Conservation (phyloP, 2,329 filamentous ascomycete genomes). For the Dryadomyces sulphureus region DNA sequence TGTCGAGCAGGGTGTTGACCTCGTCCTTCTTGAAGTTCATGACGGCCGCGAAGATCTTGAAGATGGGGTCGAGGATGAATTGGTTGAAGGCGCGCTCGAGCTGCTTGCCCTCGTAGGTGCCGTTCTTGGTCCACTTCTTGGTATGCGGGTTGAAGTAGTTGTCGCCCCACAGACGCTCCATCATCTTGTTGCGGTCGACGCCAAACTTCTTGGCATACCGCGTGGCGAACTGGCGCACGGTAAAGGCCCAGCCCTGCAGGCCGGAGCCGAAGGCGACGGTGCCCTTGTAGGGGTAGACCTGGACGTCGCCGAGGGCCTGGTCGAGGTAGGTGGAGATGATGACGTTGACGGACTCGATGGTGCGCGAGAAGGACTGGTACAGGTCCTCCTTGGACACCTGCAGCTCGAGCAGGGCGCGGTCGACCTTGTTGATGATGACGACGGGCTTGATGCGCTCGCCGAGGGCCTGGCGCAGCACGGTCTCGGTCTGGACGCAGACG, state of each 20-base stretch:
- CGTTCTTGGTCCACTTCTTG: constrained; percentile 98
- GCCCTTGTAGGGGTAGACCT: constrained; percentile 95
- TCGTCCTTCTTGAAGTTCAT: constrained; percentile 99
- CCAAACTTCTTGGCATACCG: constrained; percentile 99
- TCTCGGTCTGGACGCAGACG: constrained; percentile 99
- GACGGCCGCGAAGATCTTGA: constrained; percentile 92
- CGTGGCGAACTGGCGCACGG: constrained; percentile 89
- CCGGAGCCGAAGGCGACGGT: constrained; percentile 98
- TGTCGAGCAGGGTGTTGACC: constrained; percentile 65
- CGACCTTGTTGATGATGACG: constrained; percentile 99
- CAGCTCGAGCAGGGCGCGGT: constrained; percentile 96
- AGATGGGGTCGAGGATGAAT: constrained; percentile 99
- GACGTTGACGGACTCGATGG: constrained; percentile 99
- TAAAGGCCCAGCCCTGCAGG: constrained; percentile 99
- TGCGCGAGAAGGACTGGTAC: constrained; percentile 99
- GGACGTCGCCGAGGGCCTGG: constrained; percentile 91
- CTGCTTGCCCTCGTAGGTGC: constrained; percentile 67
- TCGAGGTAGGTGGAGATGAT: constrained; percentile 98
- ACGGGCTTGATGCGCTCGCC: constrained; percentile 99
- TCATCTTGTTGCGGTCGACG: constrained; percentile 99
- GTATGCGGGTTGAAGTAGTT: constrained; percentile 99
- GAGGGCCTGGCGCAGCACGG: constrained; percentile 95
- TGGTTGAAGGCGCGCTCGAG: constrained; percentile 97
- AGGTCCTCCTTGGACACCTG: constrained; percentile 98
- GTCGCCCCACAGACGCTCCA: constrained; percentile 99